Evolutionary conservation across 345 rosid species (phyloP).

Genomic region (Salix exigua): DNA sequence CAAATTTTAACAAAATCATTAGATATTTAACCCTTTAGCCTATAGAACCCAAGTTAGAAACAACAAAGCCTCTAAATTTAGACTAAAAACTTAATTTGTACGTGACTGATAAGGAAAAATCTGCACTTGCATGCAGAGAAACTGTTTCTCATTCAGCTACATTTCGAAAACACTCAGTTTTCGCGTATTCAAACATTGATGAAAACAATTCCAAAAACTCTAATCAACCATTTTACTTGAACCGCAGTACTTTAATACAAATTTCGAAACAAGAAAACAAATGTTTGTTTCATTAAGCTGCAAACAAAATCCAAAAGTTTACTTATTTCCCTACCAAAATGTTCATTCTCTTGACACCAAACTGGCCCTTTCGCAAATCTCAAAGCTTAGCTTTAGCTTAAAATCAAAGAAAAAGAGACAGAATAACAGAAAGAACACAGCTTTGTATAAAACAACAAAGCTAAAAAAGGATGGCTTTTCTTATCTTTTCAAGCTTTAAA

Average conservation of each 20-base stretch:
- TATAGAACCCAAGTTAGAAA: slow-evolving; percentile 16
- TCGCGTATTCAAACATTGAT: not conserved
- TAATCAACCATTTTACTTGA: slow-evolving; percentile 1
- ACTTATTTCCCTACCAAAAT: not conserved
- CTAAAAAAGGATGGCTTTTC: not conserved
- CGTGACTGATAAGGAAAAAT: slow-evolving; percentile 2
- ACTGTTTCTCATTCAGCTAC: slow-evolving; percentile 24
- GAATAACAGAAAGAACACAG: not conserved
- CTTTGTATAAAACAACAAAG: not conserved
- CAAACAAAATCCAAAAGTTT: not conserved
- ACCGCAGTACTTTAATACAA: not conserved
- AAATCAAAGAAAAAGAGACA: slow-evolving; percentile 20
- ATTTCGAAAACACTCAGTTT: slow-evolving; percentile 19
- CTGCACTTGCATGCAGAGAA: slow-evolving; percentile 17
- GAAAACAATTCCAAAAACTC: not conserved
- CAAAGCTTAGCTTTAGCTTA: slow-evolving; percentile 11
- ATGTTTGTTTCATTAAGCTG: not conserved
- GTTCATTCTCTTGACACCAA: not conserved
- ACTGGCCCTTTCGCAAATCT: slow-evolving; percentile 12
- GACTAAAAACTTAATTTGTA: not conserved
- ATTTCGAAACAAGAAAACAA: not conserved
- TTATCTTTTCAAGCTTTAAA: not conserved
- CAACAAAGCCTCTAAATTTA: not conserved
- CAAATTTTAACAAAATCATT: slow-evolving; percentile 29
- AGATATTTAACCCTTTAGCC: slow-evolving; percentile 11